phyloP scores from a whole-genome alignment of 1,284 basidiomycete species.

The Rhodotorula sp. region DNA sequence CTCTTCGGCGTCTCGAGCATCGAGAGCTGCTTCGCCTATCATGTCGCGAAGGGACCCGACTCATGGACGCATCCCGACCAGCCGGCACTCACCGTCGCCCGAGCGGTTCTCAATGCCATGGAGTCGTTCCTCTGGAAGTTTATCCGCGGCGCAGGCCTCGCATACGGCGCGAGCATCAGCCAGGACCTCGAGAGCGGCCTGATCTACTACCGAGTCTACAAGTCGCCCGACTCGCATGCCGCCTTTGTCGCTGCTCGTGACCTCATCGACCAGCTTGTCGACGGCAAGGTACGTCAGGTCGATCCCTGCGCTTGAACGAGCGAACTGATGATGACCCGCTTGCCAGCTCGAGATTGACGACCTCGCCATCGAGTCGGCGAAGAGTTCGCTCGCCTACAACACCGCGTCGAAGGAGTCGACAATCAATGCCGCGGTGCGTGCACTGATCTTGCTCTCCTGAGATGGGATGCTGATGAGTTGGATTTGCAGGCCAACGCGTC shows the following conservation, averaged over 20 bases:
- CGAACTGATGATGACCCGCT: background rate
- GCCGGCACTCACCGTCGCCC: conserved; percentile 77
- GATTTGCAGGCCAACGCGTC: conserved; percentile 65
- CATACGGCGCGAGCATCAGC: conserved; percentile 83
- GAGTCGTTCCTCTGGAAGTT: conserved; percentile 87
- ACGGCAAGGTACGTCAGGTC: conserved; percentile 36
- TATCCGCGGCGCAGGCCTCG: conserved; percentile 86
- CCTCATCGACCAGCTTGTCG: conserved; percentile 48
- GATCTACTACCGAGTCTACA: conserved; percentile 64
- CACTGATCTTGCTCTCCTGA: background rate
- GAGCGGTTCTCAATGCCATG: conserved; percentile 88
- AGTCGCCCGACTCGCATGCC: conserved; percentile 80
- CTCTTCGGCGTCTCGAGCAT: conserved; percentile 88
- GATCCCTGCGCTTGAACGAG: too few relatives aligned
- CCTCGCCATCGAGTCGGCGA: conserved; percentile 84
- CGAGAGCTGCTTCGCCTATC: conserved; percentile 84
- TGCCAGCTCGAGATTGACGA: conserved; percentile 75
- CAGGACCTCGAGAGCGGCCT: conserved; percentile 79
- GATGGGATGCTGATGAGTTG: background rate
- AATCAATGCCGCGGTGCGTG: conserved; percentile 70
- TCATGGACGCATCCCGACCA: conserved; percentile 67
- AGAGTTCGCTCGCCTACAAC: conserved; percentile 82
- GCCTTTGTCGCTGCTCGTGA: conserved; percentile 75
- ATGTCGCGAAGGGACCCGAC: conserved; percentile 66
- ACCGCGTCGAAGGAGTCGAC: conserved; percentile 81